Evolutionary conservation across 345 rosid genomes (phyloP).

Genomic region (Laguncularia racemosa): DNA sequence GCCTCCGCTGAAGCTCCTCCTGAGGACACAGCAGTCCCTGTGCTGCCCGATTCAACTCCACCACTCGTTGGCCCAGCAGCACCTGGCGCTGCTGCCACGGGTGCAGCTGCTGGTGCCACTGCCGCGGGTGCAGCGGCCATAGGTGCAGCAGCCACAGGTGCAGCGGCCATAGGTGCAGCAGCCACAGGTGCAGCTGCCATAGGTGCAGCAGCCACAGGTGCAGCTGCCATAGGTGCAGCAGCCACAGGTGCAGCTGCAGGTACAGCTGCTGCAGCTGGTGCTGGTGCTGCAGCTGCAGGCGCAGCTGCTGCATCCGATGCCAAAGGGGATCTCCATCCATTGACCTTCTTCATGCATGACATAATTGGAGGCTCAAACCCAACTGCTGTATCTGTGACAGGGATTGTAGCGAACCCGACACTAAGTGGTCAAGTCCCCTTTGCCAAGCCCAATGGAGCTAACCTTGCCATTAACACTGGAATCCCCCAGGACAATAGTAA

Average conservation of each 20-base stretch:
- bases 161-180: not conserved
- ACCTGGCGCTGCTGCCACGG: not conserved
- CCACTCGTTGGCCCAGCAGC: slow-evolving; percentile 11
- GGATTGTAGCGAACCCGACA: slow-evolving; percentile 61
- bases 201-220: slow-evolving; percentile 6
- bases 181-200: not conserved
- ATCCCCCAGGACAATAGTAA: slow-evolving; percentile 55
- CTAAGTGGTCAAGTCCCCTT: slow-evolving; percentile 70
- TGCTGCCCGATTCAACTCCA: slow-evolving; percentile 8
- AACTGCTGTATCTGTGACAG: slow-evolving; percentile 62
- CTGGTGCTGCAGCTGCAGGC: not conserved
- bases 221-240: not conserved
- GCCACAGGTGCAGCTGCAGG: slow-evolving; percentile 1
- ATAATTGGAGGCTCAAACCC: slow-evolving; percentile 76
- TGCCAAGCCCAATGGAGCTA: slow-evolving; percentile 78
- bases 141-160: not conserved
- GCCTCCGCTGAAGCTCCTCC: slow-evolving; percentile 25
- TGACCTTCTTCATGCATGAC: slow-evolving; percentile 77
- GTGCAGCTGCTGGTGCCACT: not conserved
- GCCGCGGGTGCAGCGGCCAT: slow-evolving; percentile 1
- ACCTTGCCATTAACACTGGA: slow-evolving; percentile 60
- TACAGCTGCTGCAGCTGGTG: slow-evolving; percentile 7
- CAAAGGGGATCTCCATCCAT: slow-evolving; percentile 13
- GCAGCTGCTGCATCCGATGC: slow-evolving; percentile 10
- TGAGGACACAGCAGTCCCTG: slow-evolving; percentile 11